Conservation (phyloP, 176 grass and related monocot genomes). For the Lolium rigidum region DNA sequence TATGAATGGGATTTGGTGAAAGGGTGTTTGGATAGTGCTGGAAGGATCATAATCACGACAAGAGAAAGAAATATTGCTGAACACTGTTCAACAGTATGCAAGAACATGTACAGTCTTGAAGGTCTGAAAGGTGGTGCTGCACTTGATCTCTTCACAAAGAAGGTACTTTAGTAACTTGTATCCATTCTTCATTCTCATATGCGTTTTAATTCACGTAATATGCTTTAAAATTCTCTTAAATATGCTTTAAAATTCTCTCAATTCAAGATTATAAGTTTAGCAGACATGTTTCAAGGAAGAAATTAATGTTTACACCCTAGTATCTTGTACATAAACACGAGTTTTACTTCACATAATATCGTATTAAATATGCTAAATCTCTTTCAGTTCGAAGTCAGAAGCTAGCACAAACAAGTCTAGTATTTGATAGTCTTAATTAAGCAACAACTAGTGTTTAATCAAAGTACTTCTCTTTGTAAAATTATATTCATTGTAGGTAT, state of each 20-base stretch:
- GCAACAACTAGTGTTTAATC: no score
- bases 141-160: conserved; percentile 7
- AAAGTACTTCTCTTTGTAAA: background rate
- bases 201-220: background rate
- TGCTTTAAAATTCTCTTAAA: no score
- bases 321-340: no score
- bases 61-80: background rate
- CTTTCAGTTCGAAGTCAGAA: no score
- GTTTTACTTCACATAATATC: no score
- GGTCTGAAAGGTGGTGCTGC: background rate
- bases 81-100: background rate
- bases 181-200: background rate
- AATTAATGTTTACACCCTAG: no score
- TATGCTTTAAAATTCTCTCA: no score
- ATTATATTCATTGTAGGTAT: background rate
- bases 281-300: no score
- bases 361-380: no score
- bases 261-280: no score
- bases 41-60: conserved; percentile 41
- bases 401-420: no score
- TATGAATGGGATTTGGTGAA: conserved; percentile 13
- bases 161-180: background rate
- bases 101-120: background rate
- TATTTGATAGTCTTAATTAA: no score
- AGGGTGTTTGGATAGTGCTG: background rate